phyloP scores from a whole-genome alignment of 1,284 basidiomycete species.

The Apiotrichum siamense region DNA sequence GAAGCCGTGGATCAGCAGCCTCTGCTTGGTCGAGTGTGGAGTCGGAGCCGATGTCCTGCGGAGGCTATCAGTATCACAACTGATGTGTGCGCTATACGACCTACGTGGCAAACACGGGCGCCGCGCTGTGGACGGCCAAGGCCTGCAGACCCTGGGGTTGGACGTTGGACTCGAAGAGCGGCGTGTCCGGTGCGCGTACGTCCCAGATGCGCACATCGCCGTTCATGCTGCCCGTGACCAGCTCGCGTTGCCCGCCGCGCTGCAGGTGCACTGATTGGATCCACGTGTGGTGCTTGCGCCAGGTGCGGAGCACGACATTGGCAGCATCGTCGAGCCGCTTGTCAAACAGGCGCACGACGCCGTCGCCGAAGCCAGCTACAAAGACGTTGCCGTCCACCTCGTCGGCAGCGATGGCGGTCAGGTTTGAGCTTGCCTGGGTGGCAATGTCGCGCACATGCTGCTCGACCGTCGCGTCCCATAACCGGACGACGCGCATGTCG shows the following conservation, averaged over 20 bases:
- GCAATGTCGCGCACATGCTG: conserved; percentile 66
- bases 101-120: conserved; percentile 81
- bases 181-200: conserved; percentile 61
- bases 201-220: conserved; percentile 94
- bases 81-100: conserved; percentile 37
- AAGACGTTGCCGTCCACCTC: conserved; percentile 68
- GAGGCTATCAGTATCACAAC: too few relatives aligned
- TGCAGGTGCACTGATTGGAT: conserved; percentile 87
- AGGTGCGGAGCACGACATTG: conserved; percentile 69
- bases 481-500: conserved; percentile 78
- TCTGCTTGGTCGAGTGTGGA: conserved; percentile 32
- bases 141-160: conserved; percentile 70
- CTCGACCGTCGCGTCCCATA: conserved; percentile 96
- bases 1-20: conserved; percentile 44
- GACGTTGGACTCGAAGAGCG: conserved; percentile 62
- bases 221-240: conserved; percentile 86
- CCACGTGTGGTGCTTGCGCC: conserved; percentile 81
- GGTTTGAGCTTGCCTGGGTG: conserved; percentile 81
- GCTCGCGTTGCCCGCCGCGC: conserved; percentile 63
- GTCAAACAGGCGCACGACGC: conserved; percentile 85
- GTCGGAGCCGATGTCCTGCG: conserved; percentile 37
- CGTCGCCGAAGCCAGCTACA: conserved; percentile 88
- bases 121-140: conserved; percentile 80
- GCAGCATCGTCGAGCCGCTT: conserved; percentile 77
- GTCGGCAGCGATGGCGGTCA: conserved; percentile 80